phyloP scores from a whole-genome alignment of 768 basidiomycete species.

The Coprinellus micaceus region DNA sequence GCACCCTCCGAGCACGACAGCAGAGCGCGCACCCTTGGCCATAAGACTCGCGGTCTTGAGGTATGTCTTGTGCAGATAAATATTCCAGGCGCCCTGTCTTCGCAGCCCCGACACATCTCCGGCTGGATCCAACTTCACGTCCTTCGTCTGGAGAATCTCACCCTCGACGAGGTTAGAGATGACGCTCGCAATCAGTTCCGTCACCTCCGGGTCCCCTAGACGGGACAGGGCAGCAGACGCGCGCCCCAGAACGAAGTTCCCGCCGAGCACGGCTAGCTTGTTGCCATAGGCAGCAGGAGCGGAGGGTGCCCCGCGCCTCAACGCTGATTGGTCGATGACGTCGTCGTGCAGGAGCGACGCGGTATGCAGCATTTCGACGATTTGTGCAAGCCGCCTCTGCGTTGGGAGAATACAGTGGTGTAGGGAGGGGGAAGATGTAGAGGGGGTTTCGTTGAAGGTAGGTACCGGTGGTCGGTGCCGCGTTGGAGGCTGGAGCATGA shows the following conservation, averaged over 20 bases:
- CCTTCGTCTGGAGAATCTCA: constrained; percentile 82
- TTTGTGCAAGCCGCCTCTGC: constrained; percentile 86
- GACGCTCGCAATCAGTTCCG: constrained; percentile 83
- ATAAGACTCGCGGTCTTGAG: constrained; percentile 91
- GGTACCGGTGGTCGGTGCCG: constrained; percentile 8
- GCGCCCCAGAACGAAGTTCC: constrained; percentile 88
- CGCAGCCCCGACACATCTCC: constrained; percentile 16
- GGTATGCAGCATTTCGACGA: constrained; percentile 95
- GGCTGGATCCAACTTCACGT: constrained; percentile 40
- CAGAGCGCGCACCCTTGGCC: constrained; percentile 85
- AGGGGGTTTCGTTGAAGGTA: not conserved
- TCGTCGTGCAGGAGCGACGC: constrained; percentile 96
- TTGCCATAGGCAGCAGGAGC: constrained; percentile 84
- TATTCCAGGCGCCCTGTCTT: constrained; percentile 55
- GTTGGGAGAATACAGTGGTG: constrained; percentile 53
- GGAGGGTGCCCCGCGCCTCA: constrained; percentile 73
- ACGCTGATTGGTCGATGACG: constrained; percentile 80
- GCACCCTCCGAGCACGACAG: constrained; percentile 85
- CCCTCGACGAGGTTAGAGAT: constrained; percentile 91
- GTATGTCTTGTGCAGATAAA: constrained; percentile 92
- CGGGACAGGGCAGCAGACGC: constrained; percentile 78
- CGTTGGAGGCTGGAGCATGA: constrained; percentile 23
- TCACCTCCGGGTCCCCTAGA: constrained; percentile 78
- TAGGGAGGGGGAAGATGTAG: not conserved
- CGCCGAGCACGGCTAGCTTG: constrained; percentile 83